Evolutionary conservation across 768 basidiomycete species (phyloP), one percentile per base, ranked within the genome.

Genomic region (Mycena rebaudengoi): DNA sequence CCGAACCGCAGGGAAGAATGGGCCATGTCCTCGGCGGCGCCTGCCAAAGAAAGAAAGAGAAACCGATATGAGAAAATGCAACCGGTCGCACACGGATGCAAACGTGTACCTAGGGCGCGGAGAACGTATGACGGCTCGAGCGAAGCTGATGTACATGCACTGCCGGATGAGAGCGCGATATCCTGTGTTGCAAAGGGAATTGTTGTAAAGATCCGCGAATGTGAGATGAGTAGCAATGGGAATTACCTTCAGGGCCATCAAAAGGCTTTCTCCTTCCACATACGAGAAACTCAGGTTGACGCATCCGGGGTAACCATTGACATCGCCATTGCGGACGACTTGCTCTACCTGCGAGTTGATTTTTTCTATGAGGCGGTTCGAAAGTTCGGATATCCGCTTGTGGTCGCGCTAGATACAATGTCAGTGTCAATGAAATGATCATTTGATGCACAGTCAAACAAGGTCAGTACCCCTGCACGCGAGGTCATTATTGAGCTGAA

Each of bases 11-110:
- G 84, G 18, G 95, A 97, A 18, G 96, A 98, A 75, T 99, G 98
- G 0, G 98, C 98, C 96, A 98, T 98, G 72, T 99, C 98, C 75
- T 99, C 98, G 26, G 96, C 95, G 33, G 97, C 95, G 69, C 94
- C 93, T 91, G 66, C 16, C 40, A 40, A 67, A 25, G n/a, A 54
- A 21, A 25, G 23, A 20, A 68, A 57, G 14, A 13, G n/a, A n/a
- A 60, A 45, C 4, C 54, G 26, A 37, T 30, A n/a, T 46, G 3
- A 26, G 40, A 43, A 48, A 23, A 7, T 55, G 21, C 21, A 33
- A 32, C 50, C 26, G 30, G 10, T 5, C 4, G 2, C n/a, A 21
- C 6, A 46, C 10, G 7, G 30, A 30, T 39, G 29, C 6, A 45
- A 16, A 25, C 39, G 62, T 82, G 55, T 72, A 89, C 95, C 96